Base-by-base conservation (phyloP, 331 rosid species). In the Malus hybrid region DNA sequence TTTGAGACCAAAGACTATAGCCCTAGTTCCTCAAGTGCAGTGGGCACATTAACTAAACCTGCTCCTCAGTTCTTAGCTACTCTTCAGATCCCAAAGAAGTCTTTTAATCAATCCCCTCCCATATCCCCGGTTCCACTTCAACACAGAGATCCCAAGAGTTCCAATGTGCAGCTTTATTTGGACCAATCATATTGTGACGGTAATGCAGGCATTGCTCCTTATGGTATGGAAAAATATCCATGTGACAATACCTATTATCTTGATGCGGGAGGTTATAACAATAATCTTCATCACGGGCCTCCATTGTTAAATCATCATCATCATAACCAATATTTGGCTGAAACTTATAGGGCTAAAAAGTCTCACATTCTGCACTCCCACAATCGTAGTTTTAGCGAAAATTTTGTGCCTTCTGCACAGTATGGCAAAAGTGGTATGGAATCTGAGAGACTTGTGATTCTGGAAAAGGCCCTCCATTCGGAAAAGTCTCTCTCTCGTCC, bases 1-100 rank as follows among this genome's bases (percentile, higher is more conserved):
- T 72, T 81, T 42, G 97, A 91, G 63, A 67, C 52, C 32, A 85
- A 81, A 81, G 96, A 92, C 53, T 58, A 68, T 70, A 84, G 39
- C 79, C 84, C 87, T 65, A 63, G 63, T 53, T 65, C 92, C 57
- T 48, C 93, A 22, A 88, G 82, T 75, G 52, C 79, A 36, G 62
- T 73, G 15, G 87, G 91, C 66, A 72, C 66, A 24, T 66, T 67
- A 46, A 63, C 85, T 68, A 91, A 80, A 77, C 82, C 83, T 16
- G 63, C 75, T 75, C 75, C 83, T 86, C 97, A 89, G 66, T 55
- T 79, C 71, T 63, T 86, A 70, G 65, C 84, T 28, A 20, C 87
- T 63, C 57, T 86, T 72, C 85, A 81, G 73, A 82, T 72, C 60
- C 86, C 88, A n/a, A 80, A 77, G 44, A 90, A 79, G 74, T 77